Base-by-base conservation (phyloP, 129 eudicot genomes). In the Arctium minus region DNA sequence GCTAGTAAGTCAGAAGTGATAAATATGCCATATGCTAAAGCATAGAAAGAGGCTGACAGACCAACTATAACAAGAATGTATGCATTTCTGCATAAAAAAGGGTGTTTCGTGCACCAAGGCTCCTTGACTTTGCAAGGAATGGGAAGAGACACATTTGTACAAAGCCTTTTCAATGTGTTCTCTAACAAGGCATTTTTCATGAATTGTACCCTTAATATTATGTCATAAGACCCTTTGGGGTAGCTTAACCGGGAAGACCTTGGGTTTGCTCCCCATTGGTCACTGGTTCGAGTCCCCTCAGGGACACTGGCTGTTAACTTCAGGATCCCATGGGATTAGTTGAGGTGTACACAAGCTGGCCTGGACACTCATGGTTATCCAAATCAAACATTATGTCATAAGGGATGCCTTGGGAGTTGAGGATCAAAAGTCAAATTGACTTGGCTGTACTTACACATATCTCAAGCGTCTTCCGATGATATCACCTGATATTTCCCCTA, bases 401-500 rank as follows among this genome's bases (percentile, higher is more conserved):
- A 64, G 9, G 30, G 29, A 60, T 48, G 60, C 22, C 64, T 53
- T 12, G 64, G 22, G n/a, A 17, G 65, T 56, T 13, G 65, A 8
- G 6, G 27, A 8, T 56, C 5, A 8, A 73, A 31, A 73, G 39
- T 18, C 31, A 73, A 73, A 6, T 8, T n/a, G 8, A 73, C 32
- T 75, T 31, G 3, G 18, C 1, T 44, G 32, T 72, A 86, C 97
- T 89, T 77, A 92, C 97, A 89, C 76, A 46, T 82, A 72, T 79
- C 86, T 90, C 80, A 90, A 73, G 64, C 80, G 78, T 85, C 86
- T 87, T 5, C 88, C 88, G 42, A 65, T 75, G 71, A 89, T 82
- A 81, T 86, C 79, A 78, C 83, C 38, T 60, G 94, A 90, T 83
- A 92, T 86, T 79, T 73, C 85, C 40, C 97, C 97, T 29, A 39